phyloP scores from a whole-genome alignment of 2,329 filamentous ascomycete species.

The Penicillium digitatum region DNA sequence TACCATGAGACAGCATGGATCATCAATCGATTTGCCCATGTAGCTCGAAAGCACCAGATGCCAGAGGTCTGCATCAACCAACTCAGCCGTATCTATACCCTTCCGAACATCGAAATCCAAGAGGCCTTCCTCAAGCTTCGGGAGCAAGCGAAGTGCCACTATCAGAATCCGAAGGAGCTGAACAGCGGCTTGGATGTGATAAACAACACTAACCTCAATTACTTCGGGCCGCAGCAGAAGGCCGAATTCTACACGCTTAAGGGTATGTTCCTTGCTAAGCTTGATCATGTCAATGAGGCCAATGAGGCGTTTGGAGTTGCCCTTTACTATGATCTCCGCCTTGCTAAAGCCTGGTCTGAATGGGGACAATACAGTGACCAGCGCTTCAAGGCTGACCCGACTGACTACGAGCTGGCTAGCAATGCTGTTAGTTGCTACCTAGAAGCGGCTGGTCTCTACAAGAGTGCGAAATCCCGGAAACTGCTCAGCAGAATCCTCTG shows the following conservation, averaged over 20 bases:
- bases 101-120: conserved; percentile 99
- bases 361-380: conserved; percentile 98
- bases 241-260: conserved; percentile 99
- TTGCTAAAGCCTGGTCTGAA: conserved; percentile 97
- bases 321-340: conserved; percentile 88
- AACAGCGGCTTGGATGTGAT: conserved; percentile 94
- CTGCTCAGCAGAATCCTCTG: conserved; percentile 89
- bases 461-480: conserved; percentile 93
- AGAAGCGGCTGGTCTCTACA: conserved; percentile 92
- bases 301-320: conserved; percentile 93
- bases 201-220: conserved; percentile 98
- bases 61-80: conserved; percentile 97
- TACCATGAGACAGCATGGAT: conserved; percentile 99
- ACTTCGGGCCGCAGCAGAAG: conserved; percentile 93
- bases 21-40: conserved; percentile 97
- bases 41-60: conserved; percentile 93
- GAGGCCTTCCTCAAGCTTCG: conserved; percentile 96
- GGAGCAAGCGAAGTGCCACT: conserved; percentile 99
- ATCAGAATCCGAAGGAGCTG: conserved; percentile 89
- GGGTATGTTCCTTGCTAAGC: conserved; percentile 97
- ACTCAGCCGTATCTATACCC: conserved; percentile 93
- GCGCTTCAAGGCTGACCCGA: conserved; percentile 86
- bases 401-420: conserved; percentile 75
- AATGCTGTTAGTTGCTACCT: conserved; percentile 95
- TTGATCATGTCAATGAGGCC: conserved; percentile 84